phyloP scores from a whole-genome alignment of 352 stramenopile species.

The Globisporangium radiosum region DNA sequence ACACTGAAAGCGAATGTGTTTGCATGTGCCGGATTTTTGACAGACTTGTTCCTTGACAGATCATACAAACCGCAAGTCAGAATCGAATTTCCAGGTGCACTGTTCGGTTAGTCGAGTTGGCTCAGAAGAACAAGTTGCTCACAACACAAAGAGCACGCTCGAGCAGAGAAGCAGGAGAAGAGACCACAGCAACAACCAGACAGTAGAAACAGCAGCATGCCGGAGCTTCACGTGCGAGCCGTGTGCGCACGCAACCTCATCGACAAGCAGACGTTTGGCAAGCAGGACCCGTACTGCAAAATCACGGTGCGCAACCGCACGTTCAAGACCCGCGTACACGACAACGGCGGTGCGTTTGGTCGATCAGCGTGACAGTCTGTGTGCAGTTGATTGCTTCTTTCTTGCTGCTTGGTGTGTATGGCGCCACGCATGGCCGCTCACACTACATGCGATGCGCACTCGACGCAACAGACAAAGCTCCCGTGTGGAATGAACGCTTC shows the following conservation, averaged over 20 bases:
- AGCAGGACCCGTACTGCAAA: conserved; percentile 81
- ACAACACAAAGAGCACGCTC: background rate
- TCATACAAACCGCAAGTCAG: background rate
- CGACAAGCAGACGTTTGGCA: conserved; percentile 82
- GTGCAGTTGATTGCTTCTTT: background rate
- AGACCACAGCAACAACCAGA: background rate
- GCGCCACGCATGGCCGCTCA: background rate
- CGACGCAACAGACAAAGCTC: conserved; percentile 50
- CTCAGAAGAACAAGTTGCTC: background rate
- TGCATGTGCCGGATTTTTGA: background rate
- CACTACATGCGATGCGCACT: background rate
- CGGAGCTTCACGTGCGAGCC: conserved; percentile 75
- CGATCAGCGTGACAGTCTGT: no score
- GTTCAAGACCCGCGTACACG: conserved; percentile 73
- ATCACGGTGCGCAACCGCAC: conserved; percentile 49
- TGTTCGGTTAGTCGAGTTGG: background rate
- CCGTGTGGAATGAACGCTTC: conserved; percentile 82
- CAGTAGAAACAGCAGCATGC: conserved; percentile 9
- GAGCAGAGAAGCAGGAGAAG: background rate
- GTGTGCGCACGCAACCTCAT: conserved; percentile 75
- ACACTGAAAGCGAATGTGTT: background rate
- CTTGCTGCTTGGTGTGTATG: background rate
- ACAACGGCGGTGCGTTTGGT: conserved; percentile 62
- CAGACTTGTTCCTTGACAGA: background rate
- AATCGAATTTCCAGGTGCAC: background rate